Base-by-base conservation (phyloP, 2,329 filamentous ascomycete species). In the Xylaria sp. region DNA sequence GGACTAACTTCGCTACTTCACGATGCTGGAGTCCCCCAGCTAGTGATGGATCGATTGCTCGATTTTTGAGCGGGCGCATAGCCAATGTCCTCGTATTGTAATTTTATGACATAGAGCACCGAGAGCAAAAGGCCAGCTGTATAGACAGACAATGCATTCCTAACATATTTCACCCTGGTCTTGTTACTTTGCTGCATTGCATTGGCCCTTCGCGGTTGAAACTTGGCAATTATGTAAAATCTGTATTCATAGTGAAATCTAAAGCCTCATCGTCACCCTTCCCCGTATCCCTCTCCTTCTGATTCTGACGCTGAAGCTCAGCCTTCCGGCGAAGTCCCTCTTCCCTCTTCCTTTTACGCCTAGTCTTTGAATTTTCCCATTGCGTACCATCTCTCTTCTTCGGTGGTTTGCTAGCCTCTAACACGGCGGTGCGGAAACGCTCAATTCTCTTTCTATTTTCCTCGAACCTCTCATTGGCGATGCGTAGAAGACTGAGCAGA, bases 381-480 rank as follows among this genome's bases (percentile, higher is more conserved):
- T 82, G 80, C 56, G 79, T 78, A 23, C 82, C 84, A 23, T 79
- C 76, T 36, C 75, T 73, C 57, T 80, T 79, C 9, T 69, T 73
- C 0, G 72, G 73, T 13, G 72, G 73, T 25, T 69, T 75, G 15
- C 80, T 72, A 55, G 80, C 79, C 12, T 78, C 78, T 64, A 77
- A 73, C 51, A 93, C 80, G 7, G 87, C 85, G 1, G 76, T 72
- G 54, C 85, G 83, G 73, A 95, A 94, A 51, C 91, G 84, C 57
- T 84, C 84, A 70, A 92, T 94, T 55, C 92, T 85, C 74, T 88
- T 89, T 23, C 81, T 79, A 74, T 95, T 96, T 78, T 91, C 89
- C 9, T 77, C 80, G 75, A 96, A 95, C 59, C 92, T 85, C 78
- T 93, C 88, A 76, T 96, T 94, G 8, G 91, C 89, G 65, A 97